Base-by-base conservation (phyloP, 2,329 filamentous ascomycete genomes). In the Claviceps fusiformis region DNA sequence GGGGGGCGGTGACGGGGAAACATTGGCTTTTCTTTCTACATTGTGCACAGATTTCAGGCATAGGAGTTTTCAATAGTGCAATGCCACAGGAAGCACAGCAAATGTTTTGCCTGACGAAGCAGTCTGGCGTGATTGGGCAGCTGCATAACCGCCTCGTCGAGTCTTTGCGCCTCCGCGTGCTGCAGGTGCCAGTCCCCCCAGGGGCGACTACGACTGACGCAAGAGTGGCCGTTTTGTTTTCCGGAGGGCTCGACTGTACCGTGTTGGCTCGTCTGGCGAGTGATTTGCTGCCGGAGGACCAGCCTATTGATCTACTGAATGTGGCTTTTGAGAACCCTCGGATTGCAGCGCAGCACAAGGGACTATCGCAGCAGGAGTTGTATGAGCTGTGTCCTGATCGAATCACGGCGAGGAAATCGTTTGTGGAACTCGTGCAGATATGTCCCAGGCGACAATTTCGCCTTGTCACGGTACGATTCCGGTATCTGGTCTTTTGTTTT, bases 271-370 rank as follows among this genome's bases (percentile, higher is more conserved):
- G 90, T 47, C 71, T 97, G 29, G 76, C 80, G 11, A 87, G 95
- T 65, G 86, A 95, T 13, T 70, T 95, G 2, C 67, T 97, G 2
- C 86, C 87, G 0, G 15, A 65, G 0, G 70, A 76, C 4, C 84
- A 95, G 63, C 73, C 79, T 1, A 83, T 98, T 58, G 93, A 97
- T 65, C 75, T 98, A 9, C 78, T 98, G 59, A 98, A 98, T 61
- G 92, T 98, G 49, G 93, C 92, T 0, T 98, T 98, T 64, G 89
- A 98, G 68, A 98, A 98, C 60, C 92, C 91, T 0, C 80, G 88
- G 37, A 81, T 85, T 59, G 83, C 78, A 57, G 82, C 76, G 3
- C 75, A 80, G 47, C 70, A 79, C 13, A 73, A 73, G 24, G 58
- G 56, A 7, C 56, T 62, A 3, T 63, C 65, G 0, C 56, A 64